phyloP scores from a whole-genome alignment of 1,284 basidiomycete species.

The Sporisorium reilianum region DNA sequence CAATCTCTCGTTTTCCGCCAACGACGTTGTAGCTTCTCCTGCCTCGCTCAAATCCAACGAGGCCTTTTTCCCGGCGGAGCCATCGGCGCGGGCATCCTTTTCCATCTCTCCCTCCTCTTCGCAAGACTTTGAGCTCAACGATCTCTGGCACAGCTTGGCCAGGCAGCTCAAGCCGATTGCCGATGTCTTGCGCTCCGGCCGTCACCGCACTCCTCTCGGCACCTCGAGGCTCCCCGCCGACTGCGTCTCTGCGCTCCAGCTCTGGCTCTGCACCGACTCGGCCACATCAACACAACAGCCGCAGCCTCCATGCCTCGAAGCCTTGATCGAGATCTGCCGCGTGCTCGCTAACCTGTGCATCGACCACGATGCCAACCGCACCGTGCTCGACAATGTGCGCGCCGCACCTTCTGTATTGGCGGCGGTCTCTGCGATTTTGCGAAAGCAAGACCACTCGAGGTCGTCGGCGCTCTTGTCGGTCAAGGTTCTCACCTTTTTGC shows the following conservation, averaged over 20 bases:
- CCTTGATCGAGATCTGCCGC: slow-evolving; percentile 54
- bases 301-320: slow-evolving; percentile 27
- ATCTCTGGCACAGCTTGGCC: slow-evolving; percentile 40
- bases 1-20: not conserved
- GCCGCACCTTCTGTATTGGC: slow-evolving; percentile 79
- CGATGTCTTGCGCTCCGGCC: slow-evolving; percentile 47
- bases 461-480: slow-evolving; percentile 45
- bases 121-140: slow-evolving; percentile 46
- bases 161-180: slow-evolving; percentile 53
- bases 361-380: slow-evolving; percentile 54
- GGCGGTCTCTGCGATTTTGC: slow-evolving; percentile 81
- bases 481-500: slow-evolving; percentile 75
- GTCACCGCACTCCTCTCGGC: slow-evolving; percentile 37
- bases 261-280: slow-evolving; percentile 35
- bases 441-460: slow-evolving; percentile 73
- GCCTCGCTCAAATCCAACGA: slow-evolving; percentile 33
- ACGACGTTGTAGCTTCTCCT: slow-evolving; percentile 39
- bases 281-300: slow-evolving; percentile 20
- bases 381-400: slow-evolving; percentile 16
- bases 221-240: slow-evolving; percentile 29
- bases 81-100: slow-evolving; percentile 14
- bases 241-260: slow-evolving; percentile 40
- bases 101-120: slow-evolving; percentile 36
- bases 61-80: slow-evolving; percentile 19
- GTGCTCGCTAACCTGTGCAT: slow-evolving; percentile 63